phyloP scores from a whole-genome alignment of 2,329 filamentous ascomycete species.

The Cordyceps cicadae region DNA sequence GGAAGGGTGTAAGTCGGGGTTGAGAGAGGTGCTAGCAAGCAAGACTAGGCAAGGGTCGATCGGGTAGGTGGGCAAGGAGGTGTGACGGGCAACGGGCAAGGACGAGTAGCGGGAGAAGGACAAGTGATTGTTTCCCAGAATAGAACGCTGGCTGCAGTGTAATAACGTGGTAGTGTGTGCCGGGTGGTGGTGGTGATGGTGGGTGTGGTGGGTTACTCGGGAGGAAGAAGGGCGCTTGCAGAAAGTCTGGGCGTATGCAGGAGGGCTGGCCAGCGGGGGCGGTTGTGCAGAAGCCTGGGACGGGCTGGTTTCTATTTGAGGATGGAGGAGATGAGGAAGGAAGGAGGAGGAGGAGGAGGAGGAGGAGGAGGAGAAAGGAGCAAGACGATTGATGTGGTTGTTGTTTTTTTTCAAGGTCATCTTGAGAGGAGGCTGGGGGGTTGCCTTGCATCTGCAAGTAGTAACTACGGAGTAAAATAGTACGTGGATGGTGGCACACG shows the following conservation, averaged over 20 bases:
- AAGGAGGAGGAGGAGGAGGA: no score
- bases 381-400: neutral
- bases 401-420: neutral
- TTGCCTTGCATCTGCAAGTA: neutral
- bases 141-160: constrained; percentile 6
- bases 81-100: neutral
- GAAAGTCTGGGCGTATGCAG: neutral
- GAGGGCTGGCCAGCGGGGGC: neutral
- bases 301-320: neutral
- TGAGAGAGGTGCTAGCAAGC: neutral
- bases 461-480: no score
- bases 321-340: neutral
- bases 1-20: neutral
- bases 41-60: neutral
- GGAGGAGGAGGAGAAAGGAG: neutral
- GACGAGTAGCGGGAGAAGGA: neutral
- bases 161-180: neutral
- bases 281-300: neutral
- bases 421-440: neutral
- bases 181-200: neutral
- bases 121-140: neutral
- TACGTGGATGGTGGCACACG: no score
- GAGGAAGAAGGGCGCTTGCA: constrained; percentile 6
- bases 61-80: neutral
- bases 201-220: neutral